Conservation (phyloP, 2,329 filamentous ascomycete species). For the Sporothrix mexicana region DNA sequence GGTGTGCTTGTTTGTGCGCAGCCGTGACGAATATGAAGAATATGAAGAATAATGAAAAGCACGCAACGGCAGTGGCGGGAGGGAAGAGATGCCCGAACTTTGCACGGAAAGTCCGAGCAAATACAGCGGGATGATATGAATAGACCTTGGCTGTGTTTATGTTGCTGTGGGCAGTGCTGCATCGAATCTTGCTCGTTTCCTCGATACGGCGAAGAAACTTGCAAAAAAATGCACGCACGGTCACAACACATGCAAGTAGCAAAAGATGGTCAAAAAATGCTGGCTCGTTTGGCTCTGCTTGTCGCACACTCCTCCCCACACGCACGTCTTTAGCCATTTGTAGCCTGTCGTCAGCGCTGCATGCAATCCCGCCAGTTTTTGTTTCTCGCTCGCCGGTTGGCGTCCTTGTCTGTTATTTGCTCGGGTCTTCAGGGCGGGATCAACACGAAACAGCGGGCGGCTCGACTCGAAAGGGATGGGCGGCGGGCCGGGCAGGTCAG, state of each 20-base stretch:
- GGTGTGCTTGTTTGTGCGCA: background rate
- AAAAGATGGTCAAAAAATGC: background rate
- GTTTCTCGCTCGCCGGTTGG: slow-evolving; percentile 15
- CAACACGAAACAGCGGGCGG: slow-evolving; percentile 31
- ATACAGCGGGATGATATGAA: slow-evolving; percentile 28
- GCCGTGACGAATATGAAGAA: background rate
- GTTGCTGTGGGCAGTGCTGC: background rate
- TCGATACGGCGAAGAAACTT: slow-evolving; percentile 4
- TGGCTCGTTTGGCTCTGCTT: background rate
- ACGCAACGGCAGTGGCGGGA: slow-evolving; percentile 8
- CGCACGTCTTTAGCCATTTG: slow-evolving; percentile 16
- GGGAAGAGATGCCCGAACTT: background rate
- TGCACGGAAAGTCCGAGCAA: slow-evolving; percentile 10
- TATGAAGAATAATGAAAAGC: background rate
- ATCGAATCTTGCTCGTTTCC: background rate
- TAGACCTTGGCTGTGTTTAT: background rate
- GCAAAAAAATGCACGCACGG: background rate
- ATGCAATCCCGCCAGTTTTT: slow-evolving; percentile 2
- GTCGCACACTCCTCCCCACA: background rate
- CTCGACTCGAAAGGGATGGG: slow-evolving; percentile 35
- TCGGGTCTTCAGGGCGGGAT: slow-evolving; percentile 17
- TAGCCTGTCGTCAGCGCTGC: slow-evolving; percentile 1
- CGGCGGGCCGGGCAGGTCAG: slow-evolving; percentile 23
- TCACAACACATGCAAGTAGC: background rate
- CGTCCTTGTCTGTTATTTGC: slow-evolving; percentile 6